A percentile compares a stretch with the other conserved stretches of the same genome.
Evolutionary conservation across 2,329 filamentous ascomycete species (phyloP).

Genomic region (Trichophyton schoenleinii): DNA sequence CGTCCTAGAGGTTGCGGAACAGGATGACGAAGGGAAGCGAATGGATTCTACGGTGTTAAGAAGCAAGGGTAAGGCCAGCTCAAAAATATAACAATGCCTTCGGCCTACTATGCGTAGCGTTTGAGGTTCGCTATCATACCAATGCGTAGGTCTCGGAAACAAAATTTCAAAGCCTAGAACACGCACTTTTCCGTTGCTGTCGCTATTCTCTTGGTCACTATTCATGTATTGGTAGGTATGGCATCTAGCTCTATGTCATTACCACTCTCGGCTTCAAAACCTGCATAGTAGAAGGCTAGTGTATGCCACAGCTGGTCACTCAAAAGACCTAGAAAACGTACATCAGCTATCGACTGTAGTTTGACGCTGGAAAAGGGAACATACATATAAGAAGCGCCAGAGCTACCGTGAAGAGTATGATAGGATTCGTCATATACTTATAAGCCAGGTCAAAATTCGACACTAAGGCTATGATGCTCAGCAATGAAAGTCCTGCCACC

Average conservation of each 20-base stretch:
- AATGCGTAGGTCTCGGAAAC: background rate
- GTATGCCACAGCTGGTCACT: background rate
- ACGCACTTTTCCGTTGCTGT: background rate
- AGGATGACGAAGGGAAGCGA: conserved; percentile 64
- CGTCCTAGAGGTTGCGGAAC: conserved; percentile 58
- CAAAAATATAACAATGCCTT: background rate
- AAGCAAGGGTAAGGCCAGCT: background rate
- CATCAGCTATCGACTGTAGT: background rate
- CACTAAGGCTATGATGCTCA: conserved; percentile 21
- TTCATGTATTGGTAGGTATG: background rate
- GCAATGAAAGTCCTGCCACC: conserved; percentile 20
- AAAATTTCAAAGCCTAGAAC: background rate
- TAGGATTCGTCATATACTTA: conserved; percentile 29
- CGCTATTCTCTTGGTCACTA: background rate
- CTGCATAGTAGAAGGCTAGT: background rate
- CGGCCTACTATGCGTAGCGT: background rate
- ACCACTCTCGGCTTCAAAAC: background rate
- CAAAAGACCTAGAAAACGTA: background rate
- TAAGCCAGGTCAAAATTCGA: conserved; percentile 24
- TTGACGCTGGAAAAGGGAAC: background rate
- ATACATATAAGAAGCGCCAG: conserved; percentile 22
- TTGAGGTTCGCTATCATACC: background rate
- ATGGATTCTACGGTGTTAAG: conserved; percentile 36
- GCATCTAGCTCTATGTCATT: background rate
- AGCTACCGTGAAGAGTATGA: conserved; percentile 27